Base-by-base conservation (phyloP, 257 asterid species). In the Leptodermis oblonga region DNA sequence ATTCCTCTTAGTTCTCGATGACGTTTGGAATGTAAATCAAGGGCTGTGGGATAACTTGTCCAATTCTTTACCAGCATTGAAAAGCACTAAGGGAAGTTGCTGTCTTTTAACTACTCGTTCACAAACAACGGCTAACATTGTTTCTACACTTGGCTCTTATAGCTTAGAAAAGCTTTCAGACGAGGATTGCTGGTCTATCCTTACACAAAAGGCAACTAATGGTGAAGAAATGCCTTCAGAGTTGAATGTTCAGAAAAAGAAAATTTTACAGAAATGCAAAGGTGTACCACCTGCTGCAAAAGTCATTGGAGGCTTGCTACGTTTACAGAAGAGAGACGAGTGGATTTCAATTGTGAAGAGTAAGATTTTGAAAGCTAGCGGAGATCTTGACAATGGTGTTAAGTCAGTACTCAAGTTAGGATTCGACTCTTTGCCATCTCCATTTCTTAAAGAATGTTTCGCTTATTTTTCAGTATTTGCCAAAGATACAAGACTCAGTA, bases 381-480 rank as follows among this genome's bases (percentile, higher is more conserved):
- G 33, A 0, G 37, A 56, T 26, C 1, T 54, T 46, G 41, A 36
- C 11, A 43, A 68, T 18, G 15, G 23, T 5, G 6, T 64, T 6
- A 13, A 10, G 34, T 34, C 36, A 52, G 67, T 71, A 15, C 74
- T 81, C 36, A 78, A 58, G 28, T 11, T 78, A 23, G 78, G 86
- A 13, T 78, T 64, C 31, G 79, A 76, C 63, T 54, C 46, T 49
- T 70, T 82, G 71, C 78, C 78, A 34, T 63, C 68, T 25, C 52
- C 77, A 13, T 39, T 71, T 0, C 61, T 76, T 1, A 82, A 79
- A 36, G 73, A 70, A 68, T 79, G 84, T 22, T 79, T 82, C 30
- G 80, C 81, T 1, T 82, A 71, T 49, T 79, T 80, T 36, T 78
- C 76, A 0, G 55, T 79, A 20, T 79, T 74, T 22, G 31, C 42